Evolutionary conservation across 225 moss, liverwort and hornwort genomes (phyloP).

Genomic region (Antitrichia curtipendula): DNA sequence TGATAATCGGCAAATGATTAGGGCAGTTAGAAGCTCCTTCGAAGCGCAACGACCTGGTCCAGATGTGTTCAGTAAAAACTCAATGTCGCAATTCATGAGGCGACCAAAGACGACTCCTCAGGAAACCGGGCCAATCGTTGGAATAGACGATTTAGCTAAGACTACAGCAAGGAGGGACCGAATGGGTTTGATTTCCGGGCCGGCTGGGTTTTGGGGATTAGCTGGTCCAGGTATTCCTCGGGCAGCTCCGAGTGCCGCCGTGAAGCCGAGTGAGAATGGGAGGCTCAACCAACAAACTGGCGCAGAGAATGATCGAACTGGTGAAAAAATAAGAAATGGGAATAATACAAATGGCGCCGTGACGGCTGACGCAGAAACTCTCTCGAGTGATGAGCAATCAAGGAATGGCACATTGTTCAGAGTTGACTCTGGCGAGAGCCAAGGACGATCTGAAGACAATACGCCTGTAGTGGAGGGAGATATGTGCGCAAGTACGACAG

Average conservation of each 20-base stretch:
- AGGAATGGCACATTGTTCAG: conserved; percentile 27
- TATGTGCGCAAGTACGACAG: conserved; percentile 94
- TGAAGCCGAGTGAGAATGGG: neutral
- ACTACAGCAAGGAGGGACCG: conserved; percentile 10
- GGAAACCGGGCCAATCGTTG: conserved; percentile 20
- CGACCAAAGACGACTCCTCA: conserved; percentile 48
- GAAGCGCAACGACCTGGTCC: conserved; percentile 80
- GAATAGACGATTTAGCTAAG: neutral
- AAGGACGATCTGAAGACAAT: neutral
- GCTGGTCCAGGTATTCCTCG: conserved; percentile 29
- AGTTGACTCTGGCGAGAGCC: conserved; percentile 4
- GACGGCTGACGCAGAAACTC: neutral
- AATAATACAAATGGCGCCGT: conserved; percentile 2
- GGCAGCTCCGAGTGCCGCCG: neutral
- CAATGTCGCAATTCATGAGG: conserved; percentile 71
- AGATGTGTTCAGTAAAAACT: conserved; percentile 43
- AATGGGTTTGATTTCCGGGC: conserved; percentile 47
- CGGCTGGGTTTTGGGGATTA: conserved; percentile 57
- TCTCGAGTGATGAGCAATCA: conserved; percentile 1
- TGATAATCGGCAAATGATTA: neutral
- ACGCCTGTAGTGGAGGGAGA: conserved; percentile 46
- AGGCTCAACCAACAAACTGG: neutral
- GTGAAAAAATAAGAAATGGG: neutral
- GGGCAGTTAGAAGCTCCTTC: conserved; percentile 43
- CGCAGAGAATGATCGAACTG: neutral